Percentiles rank a stretch among this genome's conserved stretches.
Evolutionary conservation across 192 early-diverging fungal species (phyloP).

Genomic region (Thamnidium elegans): DNA sequence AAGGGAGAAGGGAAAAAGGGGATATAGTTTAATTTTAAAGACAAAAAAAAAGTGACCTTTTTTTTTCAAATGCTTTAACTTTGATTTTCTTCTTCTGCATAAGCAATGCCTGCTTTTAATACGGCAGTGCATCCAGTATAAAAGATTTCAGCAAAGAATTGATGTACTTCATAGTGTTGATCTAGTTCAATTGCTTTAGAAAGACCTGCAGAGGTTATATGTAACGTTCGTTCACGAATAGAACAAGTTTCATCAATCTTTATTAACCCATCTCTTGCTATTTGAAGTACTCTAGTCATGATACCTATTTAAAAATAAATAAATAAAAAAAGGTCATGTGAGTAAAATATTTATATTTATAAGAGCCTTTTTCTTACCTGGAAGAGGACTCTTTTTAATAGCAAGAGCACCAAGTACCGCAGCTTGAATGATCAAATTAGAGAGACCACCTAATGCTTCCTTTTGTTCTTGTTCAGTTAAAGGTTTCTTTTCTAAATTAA

Average conservation of each 20-base stretch:
- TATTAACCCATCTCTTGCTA: conserved; percentile 35
- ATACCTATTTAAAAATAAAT: conserved; percentile 28
- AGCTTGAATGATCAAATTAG: conserved; percentile 38
- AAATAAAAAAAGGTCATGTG: not conserved
- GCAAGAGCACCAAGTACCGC: conserved; percentile 45
- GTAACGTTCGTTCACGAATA: conserved; percentile 49
- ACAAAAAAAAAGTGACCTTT: not conserved
- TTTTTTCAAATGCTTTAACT: not conserved
- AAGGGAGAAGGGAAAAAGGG: not conserved
- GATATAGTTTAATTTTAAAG: not conserved
- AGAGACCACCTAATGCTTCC: conserved; percentile 12
- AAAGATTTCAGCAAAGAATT: conserved; percentile 45
- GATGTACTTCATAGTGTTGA: conserved; percentile 52
- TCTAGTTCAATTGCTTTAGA: conserved; percentile 52
- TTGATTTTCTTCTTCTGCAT: conserved; percentile 36
- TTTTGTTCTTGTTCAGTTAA: conserved; percentile 6
- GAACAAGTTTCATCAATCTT: conserved; percentile 47
- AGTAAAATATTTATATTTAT: not conserved
- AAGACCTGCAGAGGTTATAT: conserved; percentile 44
- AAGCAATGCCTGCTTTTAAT: conserved; percentile 50
- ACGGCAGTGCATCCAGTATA: conserved; percentile 43
- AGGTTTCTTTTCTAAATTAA: not conserved
- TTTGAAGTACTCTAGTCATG: conserved; percentile 35
- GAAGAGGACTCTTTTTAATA: conserved; percentile 52
- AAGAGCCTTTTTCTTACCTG: conserved; percentile 18